Conservation (phyloP, 345 rosid genomes). For the Trapa bicornis region DNA sequence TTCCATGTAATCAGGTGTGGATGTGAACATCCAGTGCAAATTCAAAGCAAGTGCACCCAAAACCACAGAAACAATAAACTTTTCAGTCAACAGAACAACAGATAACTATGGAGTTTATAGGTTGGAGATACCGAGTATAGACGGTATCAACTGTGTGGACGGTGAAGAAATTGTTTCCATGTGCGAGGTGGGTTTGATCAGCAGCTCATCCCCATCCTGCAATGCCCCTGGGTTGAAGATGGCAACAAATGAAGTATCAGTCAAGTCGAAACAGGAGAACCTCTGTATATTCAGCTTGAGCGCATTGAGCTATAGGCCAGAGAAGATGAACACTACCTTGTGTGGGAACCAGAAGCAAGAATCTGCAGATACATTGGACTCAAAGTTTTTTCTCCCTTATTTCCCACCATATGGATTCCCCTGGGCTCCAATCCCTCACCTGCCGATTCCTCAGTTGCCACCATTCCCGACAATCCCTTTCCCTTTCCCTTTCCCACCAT, state of each 20-base stretch:
- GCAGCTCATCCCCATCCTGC: constrained; percentile 33
- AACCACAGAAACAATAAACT: constrained; percentile 53
- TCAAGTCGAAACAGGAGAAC: constrained; percentile 65
- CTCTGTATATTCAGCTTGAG: constrained; percentile 73
- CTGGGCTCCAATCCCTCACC: constrained; percentile 31
- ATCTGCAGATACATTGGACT: constrained; percentile 13
- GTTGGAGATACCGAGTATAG: constrained; percentile 58
- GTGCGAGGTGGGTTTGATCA: constrained; percentile 44
- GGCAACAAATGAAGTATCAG: constrained; percentile 48
- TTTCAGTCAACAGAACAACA: constrained; percentile 72
- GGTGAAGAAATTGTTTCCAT: constrained; percentile 42
- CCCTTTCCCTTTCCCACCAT: constrained; percentile 12
- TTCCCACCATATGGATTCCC: constrained; percentile 42
- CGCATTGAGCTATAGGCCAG: constrained; percentile 61
- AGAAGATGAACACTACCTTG: constrained; percentile 35
- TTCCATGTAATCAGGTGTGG: constrained; percentile 33
- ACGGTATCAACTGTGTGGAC: constrained; percentile 70
- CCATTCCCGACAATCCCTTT: constrained; percentile 10
- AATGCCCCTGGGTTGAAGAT: constrained; percentile 38
- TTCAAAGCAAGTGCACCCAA: constrained; percentile 55
- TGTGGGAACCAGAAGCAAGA: constrained; percentile 28
- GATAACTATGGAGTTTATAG: constrained; percentile 53
- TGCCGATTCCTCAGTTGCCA: constrained; percentile 18
- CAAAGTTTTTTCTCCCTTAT: constrained; percentile 49
- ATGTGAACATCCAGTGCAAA: constrained; percentile 56